Evolutionary conservation across 192 early-diverging fungal species (phyloP).

Genomic region (Entomortierella lignicola): DNA sequence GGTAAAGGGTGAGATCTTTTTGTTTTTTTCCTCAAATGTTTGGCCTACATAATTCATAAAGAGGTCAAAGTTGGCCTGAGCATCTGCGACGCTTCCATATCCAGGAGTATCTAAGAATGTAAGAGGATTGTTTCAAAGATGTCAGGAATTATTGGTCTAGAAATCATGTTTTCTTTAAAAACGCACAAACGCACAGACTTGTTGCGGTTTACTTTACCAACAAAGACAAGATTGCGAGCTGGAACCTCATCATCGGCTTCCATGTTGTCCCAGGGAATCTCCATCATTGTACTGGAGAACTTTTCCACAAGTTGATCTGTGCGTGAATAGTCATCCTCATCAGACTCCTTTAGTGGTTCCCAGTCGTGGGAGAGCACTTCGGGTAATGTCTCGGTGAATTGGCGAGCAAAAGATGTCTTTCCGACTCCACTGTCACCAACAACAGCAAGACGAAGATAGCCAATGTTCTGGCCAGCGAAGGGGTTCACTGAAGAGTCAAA

Average conservation of each 20-base stretch:
- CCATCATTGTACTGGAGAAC: constrained; percentile 53
- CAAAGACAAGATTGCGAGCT: constrained; percentile 49
- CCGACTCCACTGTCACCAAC: constrained; percentile 56
- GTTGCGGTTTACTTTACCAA: too few species aligned
- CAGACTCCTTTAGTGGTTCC: constrained; percentile 18
- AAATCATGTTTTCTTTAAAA: background rate
- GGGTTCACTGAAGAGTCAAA: constrained; percentile 37
- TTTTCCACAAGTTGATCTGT: constrained; percentile 39
- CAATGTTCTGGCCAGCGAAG: constrained; percentile 54
- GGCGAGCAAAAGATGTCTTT: constrained; percentile 51
- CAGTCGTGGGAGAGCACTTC: constrained; percentile 50
- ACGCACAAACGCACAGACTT: too few species aligned
- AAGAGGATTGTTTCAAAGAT: background rate
- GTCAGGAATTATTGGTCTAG: background rate
- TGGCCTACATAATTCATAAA: constrained; percentile 41
- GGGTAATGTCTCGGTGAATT: constrained; percentile 50
- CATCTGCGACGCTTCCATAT: constrained; percentile 49
- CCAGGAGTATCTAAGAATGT: constrained; percentile 40
- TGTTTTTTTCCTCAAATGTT: constrained; percentile 53
- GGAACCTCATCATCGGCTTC: constrained; percentile 53
- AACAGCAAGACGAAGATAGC: constrained; percentile 52
- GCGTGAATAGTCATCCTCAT: constrained; percentile 32
- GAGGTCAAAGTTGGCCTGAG: constrained; percentile 48
- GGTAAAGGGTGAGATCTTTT: constrained; percentile 45
- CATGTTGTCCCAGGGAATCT: constrained; percentile 55